These are phyloP conservation scores for Mycena belliarum DNA, from an alignment of 768 basidiomycete genomes.

Conservation along the genomic window DNA sequence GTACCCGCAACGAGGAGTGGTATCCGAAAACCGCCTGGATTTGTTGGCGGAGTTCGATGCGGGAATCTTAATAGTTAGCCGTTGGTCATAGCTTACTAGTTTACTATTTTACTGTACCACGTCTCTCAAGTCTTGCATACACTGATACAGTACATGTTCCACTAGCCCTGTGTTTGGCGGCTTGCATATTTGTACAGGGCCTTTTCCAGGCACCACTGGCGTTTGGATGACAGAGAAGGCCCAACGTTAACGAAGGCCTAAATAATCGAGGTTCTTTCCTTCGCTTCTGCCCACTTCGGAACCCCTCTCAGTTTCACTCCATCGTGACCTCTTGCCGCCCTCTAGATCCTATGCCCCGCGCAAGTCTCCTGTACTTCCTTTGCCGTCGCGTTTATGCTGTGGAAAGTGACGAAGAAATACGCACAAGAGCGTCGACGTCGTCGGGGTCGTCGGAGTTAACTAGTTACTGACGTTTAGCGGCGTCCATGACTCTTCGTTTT, in stretches of 20 bases:
- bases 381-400: constrained; percentile 7
- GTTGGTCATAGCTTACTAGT: constrained; percentile 2
- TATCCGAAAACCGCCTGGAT: constrained; percentile 24
- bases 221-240: not conserved
- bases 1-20: constrained; percentile 22
- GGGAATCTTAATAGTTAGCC: constrained; percentile 34
- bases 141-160: too few species aligned
- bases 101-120: too few species aligned
- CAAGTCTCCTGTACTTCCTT: constrained; percentile 10
- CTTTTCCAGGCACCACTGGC: constrained; percentile 5
- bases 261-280: constrained; percentile 6
- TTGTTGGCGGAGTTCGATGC: constrained; percentile 39
- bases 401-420: not conserved
- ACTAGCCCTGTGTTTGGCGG: too few species aligned
- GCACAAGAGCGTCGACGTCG: not conserved
- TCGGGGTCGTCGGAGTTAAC: not conserved
- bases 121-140: too few species aligned
- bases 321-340: constrained; percentile 8
- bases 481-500: constrained; percentile 27
- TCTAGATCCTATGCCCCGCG: constrained; percentile 7
- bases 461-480: constrained; percentile 5
- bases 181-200: too few species aligned
- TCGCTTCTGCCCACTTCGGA: constrained; percentile 5
- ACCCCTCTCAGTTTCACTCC: constrained; percentile 8
- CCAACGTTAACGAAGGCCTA: too few species aligned